Evolutionary conservation across 306 rosid species (phyloP).

Genomic region (Citrullus amarus): DNA sequence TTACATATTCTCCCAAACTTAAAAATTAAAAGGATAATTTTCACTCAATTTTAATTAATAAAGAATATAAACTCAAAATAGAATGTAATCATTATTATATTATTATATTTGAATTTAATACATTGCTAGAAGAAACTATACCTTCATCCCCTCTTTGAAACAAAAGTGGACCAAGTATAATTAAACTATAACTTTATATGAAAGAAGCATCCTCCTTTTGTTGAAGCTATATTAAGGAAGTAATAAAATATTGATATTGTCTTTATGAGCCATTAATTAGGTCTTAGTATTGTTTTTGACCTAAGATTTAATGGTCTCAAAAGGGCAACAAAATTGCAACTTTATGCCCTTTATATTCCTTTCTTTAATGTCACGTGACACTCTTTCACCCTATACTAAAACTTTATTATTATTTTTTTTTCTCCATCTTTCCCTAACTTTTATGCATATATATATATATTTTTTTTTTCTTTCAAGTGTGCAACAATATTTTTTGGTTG

Average conservation of each 20-base stretch:
- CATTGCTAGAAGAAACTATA: no score
- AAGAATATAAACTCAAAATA: no score
- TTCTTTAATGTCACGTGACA: not conserved
- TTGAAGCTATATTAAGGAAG: not conserved
- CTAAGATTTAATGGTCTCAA: not conserved
- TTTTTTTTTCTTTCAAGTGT: no score
- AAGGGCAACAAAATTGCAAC: not conserved
- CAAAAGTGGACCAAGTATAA: not conserved
- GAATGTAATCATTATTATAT: no score
- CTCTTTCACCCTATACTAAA: not conserved
- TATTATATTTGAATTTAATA: not conserved
- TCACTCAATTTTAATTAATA: no score
- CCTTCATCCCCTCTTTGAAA: not conserved
- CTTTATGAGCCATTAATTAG: not conserved
- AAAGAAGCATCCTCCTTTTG: not conserved
- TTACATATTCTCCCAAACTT: no score
- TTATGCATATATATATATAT: not conserved
- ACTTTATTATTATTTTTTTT: not conserved
- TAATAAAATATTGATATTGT: conserved; percentile 1
- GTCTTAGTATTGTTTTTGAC: not conserved
- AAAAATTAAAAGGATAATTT: no score
- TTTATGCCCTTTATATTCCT: conserved; percentile 1
- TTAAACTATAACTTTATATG: not conserved
- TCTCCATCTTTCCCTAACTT: not conserved
- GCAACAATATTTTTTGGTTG: not conserved